Base-by-base conservation (phyloP, 2,329 filamentous ascomycete species). In the Aureobasidium sp. region DNA sequence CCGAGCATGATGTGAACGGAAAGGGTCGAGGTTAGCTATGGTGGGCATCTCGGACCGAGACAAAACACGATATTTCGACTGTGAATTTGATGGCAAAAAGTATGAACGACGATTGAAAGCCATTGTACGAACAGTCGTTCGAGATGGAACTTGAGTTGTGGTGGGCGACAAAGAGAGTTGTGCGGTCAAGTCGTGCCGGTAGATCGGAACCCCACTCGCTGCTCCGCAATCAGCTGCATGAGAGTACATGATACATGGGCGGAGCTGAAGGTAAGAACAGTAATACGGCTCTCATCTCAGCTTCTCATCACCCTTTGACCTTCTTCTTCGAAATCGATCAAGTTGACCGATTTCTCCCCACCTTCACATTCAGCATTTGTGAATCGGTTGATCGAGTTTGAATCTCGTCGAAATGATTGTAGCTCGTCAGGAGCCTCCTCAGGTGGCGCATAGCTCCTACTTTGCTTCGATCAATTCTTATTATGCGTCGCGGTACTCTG, bases 141-240 rank as follows among this genome's bases (percentile, higher is more conserved):
- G 16, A 5, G 14, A 1, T 3, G 5, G 34, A 25, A 30, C n/a
- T 21, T 21, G 21, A 21, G 21, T 21, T 21, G 25, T 25, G 25
- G 10, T 53, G 21, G 21, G 30, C 6, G 16, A 53, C 13, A 21
- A 30, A 30, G 25, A 37, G n/a, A n/a, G 36, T 30, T 53, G 25
- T 36, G 32, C 50, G 11, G 16, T 34, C 16, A n/a, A 3, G 10
- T 41, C 13, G 34, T 30, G 50, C 5, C 50, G 50, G 51, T 3
- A 44, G 51, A 55, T 55, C 51, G 51, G 51, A 55, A 55, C 51
- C 51, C 51, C 51, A 44, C 51, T 55, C 11, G 51, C 39, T 55
- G 7, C 37, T 55, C 51, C 51, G 51, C 51, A 32, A n/a, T 45
- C 16, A 44, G 51, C 51, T 29, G 51, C 51, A 45, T 42, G 51